Evolutionary conservation across 2,329 filamentous ascomycete genomes (phyloP), one percentile per base, ranked within the genome.

Genomic region (Sordariomycetes sp.): DNA sequence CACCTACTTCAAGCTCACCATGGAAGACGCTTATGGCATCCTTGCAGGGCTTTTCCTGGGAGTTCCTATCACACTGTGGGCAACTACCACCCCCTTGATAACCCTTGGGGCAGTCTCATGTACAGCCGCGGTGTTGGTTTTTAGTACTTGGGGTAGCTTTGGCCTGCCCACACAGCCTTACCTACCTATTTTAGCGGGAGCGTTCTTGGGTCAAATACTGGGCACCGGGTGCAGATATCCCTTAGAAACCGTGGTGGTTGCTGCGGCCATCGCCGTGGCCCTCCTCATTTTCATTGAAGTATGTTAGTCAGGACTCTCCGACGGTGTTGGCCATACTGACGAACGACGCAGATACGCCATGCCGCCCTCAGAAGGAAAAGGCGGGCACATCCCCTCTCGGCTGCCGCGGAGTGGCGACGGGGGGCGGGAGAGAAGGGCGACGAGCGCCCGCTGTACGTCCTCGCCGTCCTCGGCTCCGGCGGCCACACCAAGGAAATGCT

Each of bases 401-500:
- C 18, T 14, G 46, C 55, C 32, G 14, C 14, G 24, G 10, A 20
- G 3, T 12, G 22, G 2, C 20, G 46, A 32, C 28, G 40, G 32
- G n/a, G 22, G 25, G n/a, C n/a, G 22, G 24, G 10, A 22, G 11
- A n/a, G 3, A 48, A 50, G 11, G 20, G 35, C 11, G 25, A 53
- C 25, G 46, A 35, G 16, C 20, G 11, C 20, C 55, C 59, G 6
- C 32, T 58, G 7, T 62, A 62, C 53, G 59, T 58, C 1, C 32
- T 60, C n/a, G 43, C 59, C 24, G 86, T 97, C 28, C 86, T 97
- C 25, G 94, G 94, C 57, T 95, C 89, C 2, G 94, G 94, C 35
- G 94, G 94, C 1, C 94, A 99, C 72, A 97, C 94, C 0, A 86
- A 90, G 54, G 94, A 99, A 72, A 96, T 99, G 88, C 79, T 96